A percentile compares a stretch with the other conserved stretches of the same genome.
Evolutionary conservation across 208 protist species (phyloP).

Genomic region (Wallacemonas sp.): DNA sequence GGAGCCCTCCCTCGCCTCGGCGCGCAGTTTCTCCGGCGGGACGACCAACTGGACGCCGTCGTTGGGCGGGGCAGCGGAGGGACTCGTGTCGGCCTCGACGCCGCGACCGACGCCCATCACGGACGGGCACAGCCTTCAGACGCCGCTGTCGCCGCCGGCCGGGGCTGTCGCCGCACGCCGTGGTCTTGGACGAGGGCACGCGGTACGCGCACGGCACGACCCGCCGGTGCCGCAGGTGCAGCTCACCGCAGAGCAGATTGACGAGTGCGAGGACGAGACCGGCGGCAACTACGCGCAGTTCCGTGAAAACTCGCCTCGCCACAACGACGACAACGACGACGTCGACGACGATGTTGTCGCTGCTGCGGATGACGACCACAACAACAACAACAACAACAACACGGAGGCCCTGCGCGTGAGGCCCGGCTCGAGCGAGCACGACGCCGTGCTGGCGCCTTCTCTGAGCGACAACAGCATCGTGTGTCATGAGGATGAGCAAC

Average conservation of each 20-base stretch:
- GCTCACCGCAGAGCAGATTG: neutral
- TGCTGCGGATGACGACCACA: neutral
- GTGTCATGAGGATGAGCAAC: neutral
- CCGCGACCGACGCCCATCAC: neutral
- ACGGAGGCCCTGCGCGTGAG: too few species aligned
- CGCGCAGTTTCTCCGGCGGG: conserved; percentile 7
- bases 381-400: neutral
- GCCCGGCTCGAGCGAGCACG: too few species aligned
- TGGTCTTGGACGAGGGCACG: too few species aligned
- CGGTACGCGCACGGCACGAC: neutral
- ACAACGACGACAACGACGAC: too few species aligned
- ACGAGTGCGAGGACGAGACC: conserved; percentile 1
- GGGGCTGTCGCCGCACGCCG: neutral
- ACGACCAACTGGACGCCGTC: neutral
- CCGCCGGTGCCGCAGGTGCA: conserved; percentile 1
- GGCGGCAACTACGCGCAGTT: conserved; percentile 7
- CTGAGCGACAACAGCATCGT: neutral
- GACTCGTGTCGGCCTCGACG: neutral
- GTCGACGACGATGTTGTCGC: neutral
- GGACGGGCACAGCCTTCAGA: neutral
- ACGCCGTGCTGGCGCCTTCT: neutral
- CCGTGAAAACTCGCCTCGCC: neutral
- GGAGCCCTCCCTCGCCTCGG: conserved; percentile 3
- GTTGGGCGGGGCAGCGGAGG: neutral
- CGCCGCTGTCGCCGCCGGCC: neutral